Evolutionary conservation across 2,329 filamentous ascomycete genomes (phyloP), one percentile per base, ranked within the genome.

Genomic region (Dothiorella sarmentorum): DNA sequence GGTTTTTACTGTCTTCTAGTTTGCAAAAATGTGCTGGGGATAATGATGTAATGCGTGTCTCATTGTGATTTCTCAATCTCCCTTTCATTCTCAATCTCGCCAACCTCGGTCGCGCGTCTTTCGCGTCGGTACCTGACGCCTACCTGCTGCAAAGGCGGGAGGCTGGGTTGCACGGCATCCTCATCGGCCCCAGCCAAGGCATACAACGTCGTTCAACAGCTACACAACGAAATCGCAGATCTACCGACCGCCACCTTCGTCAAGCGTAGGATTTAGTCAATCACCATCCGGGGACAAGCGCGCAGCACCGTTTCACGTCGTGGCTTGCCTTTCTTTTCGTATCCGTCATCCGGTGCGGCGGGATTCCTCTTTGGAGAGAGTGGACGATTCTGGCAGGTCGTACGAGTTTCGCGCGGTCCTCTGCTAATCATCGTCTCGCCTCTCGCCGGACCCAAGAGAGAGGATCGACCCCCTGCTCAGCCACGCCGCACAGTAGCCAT

Each of bases 401-500:
- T 53, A 53, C 49, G 49, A 53, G 49, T 53, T 38, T 38, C 49
- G 31, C 49, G 49, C 49, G 49, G 33, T 40, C 49, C 43, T 37
- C 35, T 52, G 29, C 24, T 53, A 37, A 22, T 53, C 24, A 40
- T 40, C 33, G 33, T 17, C 20, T 52, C 47, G 47, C 29, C 15
- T 40, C 35, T 38, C 26, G n/a, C n/a, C 47, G 29, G 31, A 7
- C n/a, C 49, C 22, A 40, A 53, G 49, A 38, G 35, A 38, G 35
- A 40, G 49, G 49, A 53, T 53, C 35, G 33, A 11, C 47, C 49
- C 49, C 49, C 49, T 53, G 49, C 49, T 53, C 35, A 53, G 49
- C 49, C 49, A 53, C 49, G 49, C 49, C 49, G 49, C 49, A 53
- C 49, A 53, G 35, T 35, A 40, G n/a, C n/a, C 49, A 26, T 27